A percentile compares a stretch with the other conserved stretches of the same genome.
Evolutionary conservation across 169 alveolate species (phyloP).

Genomic region (Plasmodium billcollinsi): DNA sequence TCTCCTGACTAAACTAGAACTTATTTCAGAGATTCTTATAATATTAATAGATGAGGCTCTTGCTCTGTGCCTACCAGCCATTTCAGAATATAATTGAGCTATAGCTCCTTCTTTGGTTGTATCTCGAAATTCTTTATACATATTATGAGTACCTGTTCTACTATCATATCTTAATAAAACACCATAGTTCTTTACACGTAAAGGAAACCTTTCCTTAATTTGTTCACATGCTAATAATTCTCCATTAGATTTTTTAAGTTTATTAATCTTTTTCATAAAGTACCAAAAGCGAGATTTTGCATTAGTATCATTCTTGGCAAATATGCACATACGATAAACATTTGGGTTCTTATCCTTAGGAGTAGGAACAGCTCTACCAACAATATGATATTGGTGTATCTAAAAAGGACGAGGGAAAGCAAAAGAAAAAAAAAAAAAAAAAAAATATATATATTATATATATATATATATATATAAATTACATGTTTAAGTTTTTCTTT

Average conservation of each 20-base stretch:
- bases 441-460: constrained; percentile 8
- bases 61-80: constrained; percentile 99
- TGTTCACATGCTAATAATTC: constrained; percentile 95
- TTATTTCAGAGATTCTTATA: constrained; percentile 91
- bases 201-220: constrained; percentile 92
- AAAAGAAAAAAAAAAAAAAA: not conserved
- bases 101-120: constrained; percentile 96
- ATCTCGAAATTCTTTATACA: constrained; percentile 99
- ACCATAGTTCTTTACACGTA: constrained; percentile 97
- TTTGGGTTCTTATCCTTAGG: constrained; percentile 93
- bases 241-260: constrained; percentile 96
- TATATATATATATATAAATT: not conserved
- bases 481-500: not conserved
- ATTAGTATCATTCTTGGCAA: constrained; percentile 96
- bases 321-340: constrained; percentile 97
- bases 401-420: not conserved
- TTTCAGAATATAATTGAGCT: constrained; percentile 96
- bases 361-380: constrained; percentile 97
- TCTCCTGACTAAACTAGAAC: constrained; percentile 89
- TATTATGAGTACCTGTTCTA: constrained; percentile 98
- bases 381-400: constrained; percentile 94
- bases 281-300: constrained; percentile 99
- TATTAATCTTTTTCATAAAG: constrained; percentile 96
- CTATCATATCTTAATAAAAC: constrained; percentile 97
- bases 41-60: constrained; percentile 95